Percentiles rank a stretch among this genome's conserved stretches.
Evolutionary conservation across 2,329 filamentous ascomycete genomes (phyloP).

Genomic region (Tolypocladium ophioglossoides): DNA sequence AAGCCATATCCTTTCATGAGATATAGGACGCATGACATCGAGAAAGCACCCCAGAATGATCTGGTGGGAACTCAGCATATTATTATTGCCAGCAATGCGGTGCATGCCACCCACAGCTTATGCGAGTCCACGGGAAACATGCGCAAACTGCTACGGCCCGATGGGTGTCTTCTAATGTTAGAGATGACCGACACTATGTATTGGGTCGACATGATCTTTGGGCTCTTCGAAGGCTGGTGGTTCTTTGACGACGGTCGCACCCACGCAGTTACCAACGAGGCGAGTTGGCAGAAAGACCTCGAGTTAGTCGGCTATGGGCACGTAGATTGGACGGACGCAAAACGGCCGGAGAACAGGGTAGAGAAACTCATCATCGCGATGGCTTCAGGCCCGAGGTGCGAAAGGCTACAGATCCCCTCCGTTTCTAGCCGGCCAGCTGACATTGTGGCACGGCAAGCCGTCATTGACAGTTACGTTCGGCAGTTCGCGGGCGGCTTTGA

Average conservation of each 20-base stretch:
- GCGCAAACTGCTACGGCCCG: slow-evolving; percentile 4
- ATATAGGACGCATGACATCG: slow-evolving; percentile 1
- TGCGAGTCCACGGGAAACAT: slow-evolving; percentile 7
- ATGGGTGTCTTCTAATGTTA: slow-evolving; percentile 5
- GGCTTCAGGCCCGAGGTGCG: neutral
- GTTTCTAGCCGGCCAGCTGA: neutral
- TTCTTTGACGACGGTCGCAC: slow-evolving; percentile 5
- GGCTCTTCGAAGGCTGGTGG: slow-evolving; percentile 24
- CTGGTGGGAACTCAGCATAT: slow-evolving; percentile 18
- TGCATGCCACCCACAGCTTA: slow-evolving; percentile 22
- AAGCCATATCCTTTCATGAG: slow-evolving; percentile 5
- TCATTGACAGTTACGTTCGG: neutral
- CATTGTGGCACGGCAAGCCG: neutral
- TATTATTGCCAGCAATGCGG: slow-evolving; percentile 22
- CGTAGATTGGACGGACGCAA: slow-evolving; percentile 7
- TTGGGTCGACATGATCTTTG: slow-evolving; percentile 21
- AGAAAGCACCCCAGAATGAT: too few species aligned
- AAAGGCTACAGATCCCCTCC: neutral
- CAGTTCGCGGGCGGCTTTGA: neutral
- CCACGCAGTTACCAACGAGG: neutral
- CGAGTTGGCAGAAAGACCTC: neutral
- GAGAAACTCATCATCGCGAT: slow-evolving; percentile 4
- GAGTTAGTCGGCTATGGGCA: slow-evolving; percentile 4
- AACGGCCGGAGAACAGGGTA: neutral
- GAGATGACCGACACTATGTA: slow-evolving; percentile 3